Base-by-base conservation (phyloP, 768 basidiomycete species). In the Harrya chromipes region DNA sequence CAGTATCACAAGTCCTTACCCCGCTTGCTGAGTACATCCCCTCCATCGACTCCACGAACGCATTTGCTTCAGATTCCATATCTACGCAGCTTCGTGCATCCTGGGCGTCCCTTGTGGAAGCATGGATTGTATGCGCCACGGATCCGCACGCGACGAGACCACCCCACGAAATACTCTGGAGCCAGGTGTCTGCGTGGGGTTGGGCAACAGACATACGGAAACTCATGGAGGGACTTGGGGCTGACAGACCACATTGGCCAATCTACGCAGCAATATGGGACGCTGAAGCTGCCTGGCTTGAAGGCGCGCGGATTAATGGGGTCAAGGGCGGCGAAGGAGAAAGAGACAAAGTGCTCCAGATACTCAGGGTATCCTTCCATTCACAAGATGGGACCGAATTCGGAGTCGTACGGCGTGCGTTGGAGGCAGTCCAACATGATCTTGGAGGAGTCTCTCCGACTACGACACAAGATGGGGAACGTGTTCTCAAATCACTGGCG, bases 131-230 rank as follows among this genome's bases (percentile, higher is more conserved):
- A 4, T 94, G 90, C 57, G 91, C 93, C 0, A 78, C 82, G n/a
- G 88, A 98, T 60, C 94, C 95, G 6, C 95, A 98, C 62, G 74
- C 77, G 47, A 94, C 92, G 7, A 87, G 83, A 3, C 92, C 92
- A 0, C 76, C 74, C 8, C 95, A 98, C 66, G 91, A 90, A 46
- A 82, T 97, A 42, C 69, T 87, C 9, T 98, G 95, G 94, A 90
- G 85, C 47, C 90, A 93, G 60, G 73, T 95, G 10, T 69, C 74
- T n/a, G 83, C 80, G 3, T 89, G 87, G 83, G 81, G 75, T 0
- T 95, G 92, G 89, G 74, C 71, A 16, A 73, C 75, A 0, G 82
- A 86, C 26, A 57, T 84, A 8, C 60, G 77, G n/a, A 70, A 69
- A 40, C 51, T 78, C 49, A 62, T 70, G 47, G 57, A 59, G 4